Conservation (phyloP, 495 filamentous ascomycete genomes). For the Neurospora sp. region DNA sequence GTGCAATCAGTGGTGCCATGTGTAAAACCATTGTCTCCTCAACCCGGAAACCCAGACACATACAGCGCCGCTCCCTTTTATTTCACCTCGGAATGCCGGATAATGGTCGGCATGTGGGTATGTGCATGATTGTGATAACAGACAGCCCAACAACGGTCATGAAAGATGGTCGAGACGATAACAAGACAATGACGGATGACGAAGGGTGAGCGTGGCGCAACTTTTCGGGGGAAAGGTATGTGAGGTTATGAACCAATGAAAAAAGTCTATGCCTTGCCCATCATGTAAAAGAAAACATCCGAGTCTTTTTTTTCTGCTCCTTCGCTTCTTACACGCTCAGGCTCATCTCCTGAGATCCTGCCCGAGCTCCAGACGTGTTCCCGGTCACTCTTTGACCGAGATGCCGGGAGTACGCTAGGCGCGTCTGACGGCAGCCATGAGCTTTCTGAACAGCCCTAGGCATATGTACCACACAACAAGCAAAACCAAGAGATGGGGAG, state of each 20-base stretch:
- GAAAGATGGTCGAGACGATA: not conserved
- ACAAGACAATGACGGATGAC: not conserved
- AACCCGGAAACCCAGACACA: not conserved
- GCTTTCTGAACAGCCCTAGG: conserved; percentile 9
- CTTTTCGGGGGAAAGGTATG: not conserved
- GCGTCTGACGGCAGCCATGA: not conserved
- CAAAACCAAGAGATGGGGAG: conserved; percentile 18
- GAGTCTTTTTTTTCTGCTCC: not conserved
- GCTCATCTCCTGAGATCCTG: not conserved
- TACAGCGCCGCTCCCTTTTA: not conserved
- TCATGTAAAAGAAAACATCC: not conserved
- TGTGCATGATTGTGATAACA: not conserved
- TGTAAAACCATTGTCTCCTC: too few relatives aligned
- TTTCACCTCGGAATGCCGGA: not conserved
- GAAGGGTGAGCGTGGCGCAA: not conserved
- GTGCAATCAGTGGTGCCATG: not conserved
- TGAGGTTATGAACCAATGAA: not conserved
- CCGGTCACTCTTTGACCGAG: not conserved
- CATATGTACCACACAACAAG: conserved; percentile 18
- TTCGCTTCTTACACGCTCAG: not conserved
- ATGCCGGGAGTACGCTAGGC: not conserved
- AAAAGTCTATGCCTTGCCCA: not conserved
- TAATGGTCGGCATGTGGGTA: not conserved
- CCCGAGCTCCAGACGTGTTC: not conserved
- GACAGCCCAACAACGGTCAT: not conserved